A percentile compares a stretch with the other conserved stretches of the same genome.
These are phyloP conservation scores for Backusella parvicylindrica DNA, from an alignment of 192 early-diverging fungal species.

Conservation along the genomic window DNA sequence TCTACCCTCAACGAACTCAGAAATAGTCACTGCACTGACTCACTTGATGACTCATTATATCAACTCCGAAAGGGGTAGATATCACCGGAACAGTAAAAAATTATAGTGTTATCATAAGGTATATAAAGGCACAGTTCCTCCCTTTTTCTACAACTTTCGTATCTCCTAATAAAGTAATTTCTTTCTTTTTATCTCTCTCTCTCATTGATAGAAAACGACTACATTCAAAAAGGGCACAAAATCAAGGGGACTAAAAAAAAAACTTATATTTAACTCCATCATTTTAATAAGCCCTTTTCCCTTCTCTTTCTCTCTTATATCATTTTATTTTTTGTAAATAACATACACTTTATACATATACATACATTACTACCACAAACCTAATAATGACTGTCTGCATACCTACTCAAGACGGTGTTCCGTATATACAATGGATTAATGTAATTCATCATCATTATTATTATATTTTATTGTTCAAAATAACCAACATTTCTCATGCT, in stretches of 20 bases:
- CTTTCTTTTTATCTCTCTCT: conserved; percentile 14
- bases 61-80: background rate
- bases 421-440: conserved; percentile 27
- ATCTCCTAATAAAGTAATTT: conserved; percentile 6
- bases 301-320: background rate
- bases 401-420: conserved; percentile 22
- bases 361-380: background rate
- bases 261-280: background rate
- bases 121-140: conserved; percentile 1
- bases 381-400: conserved; percentile 19
- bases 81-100: conserved; percentile 1
- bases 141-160: background rate
- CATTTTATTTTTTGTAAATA: background rate
- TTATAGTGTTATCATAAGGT: background rate
- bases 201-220: background rate
- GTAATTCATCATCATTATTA: background rate
- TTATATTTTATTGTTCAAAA: background rate
- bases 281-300: background rate
- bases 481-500: background rate
- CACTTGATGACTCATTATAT: background rate
- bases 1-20: background rate
- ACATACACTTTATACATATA: background rate
- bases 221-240: background rate
- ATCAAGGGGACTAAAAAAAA: background rate
- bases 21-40: background rate